phyloP scores from a whole-genome alignment of 2,329 filamentous ascomycete genomes.

The Paraconiothyrium brasiliense region DNA sequence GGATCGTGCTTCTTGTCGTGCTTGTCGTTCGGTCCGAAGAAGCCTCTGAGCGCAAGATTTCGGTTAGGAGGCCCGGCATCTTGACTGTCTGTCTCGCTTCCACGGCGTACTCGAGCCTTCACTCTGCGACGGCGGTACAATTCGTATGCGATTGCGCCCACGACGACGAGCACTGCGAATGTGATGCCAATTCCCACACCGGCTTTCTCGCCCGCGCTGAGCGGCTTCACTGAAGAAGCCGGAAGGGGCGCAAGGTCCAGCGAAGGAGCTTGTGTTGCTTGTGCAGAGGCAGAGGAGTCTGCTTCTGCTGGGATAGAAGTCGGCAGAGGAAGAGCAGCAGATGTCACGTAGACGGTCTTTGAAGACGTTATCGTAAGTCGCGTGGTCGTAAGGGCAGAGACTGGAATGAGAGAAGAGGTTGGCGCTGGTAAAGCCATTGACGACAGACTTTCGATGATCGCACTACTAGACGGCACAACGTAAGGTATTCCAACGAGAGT shows the following conservation, averaged over 20 bases:
- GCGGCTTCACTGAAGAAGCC: constrained; percentile 15
- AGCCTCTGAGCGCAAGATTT: constrained; percentile 10
- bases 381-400: constrained; percentile 3
- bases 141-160: constrained; percentile 22
- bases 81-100: background rate
- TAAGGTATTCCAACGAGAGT: constrained; percentile 4
- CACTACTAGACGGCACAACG: constrained; percentile 7
- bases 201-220: constrained; percentile 23
- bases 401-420: background rate
- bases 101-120: constrained; percentile 3
- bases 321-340: background rate
- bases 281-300: background rate
- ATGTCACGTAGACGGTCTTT: constrained; percentile 19
- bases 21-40: constrained; percentile 13
- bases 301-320: constrained; percentile 6
- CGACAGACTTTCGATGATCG: background rate
- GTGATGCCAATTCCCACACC: constrained; percentile 32
- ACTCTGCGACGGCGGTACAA: constrained; percentile 25
- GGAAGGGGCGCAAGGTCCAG: constrained; percentile 25
- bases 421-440: background rate
- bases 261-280: constrained; percentile 7
- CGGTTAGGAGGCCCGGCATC: background rate
- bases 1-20: constrained; percentile 14
- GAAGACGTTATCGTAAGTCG: constrained; percentile 19
- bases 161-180: constrained; percentile 24